Evolutionary conservation across 2,329 filamentous ascomycete genomes (phyloP).

Genomic region (Rhynchosporium secalis): DNA sequence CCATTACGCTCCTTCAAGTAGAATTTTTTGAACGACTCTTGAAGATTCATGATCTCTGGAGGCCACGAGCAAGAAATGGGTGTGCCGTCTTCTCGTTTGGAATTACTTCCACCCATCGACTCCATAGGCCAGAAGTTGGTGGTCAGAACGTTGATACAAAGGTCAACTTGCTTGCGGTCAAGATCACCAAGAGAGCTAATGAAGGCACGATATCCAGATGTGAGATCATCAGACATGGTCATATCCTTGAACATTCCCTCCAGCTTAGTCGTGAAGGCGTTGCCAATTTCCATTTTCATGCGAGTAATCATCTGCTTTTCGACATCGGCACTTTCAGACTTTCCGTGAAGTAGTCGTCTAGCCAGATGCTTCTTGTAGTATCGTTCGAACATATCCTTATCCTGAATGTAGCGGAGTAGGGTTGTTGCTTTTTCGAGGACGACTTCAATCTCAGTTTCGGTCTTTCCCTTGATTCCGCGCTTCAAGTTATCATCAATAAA

Average conservation of each 20-base stretch:
- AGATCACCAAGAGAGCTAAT: slow-evolving; percentile 54
- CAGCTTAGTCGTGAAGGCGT: slow-evolving; percentile 87
- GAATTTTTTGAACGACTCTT: slow-evolving; percentile 83
- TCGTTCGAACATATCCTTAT: slow-evolving; percentile 92
- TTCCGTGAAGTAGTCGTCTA: slow-evolving; percentile 81
- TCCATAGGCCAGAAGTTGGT: slow-evolving; percentile 95
- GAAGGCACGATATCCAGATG: slow-evolving; percentile 71
- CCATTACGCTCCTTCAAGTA: slow-evolving; percentile 88
- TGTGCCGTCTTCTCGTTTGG: slow-evolving; percentile 50
- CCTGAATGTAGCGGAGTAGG: slow-evolving; percentile 81
- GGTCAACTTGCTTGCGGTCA: slow-evolving; percentile 66
- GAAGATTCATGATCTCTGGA: slow-evolving; percentile 68
- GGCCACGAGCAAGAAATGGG: slow-evolving; percentile 69
- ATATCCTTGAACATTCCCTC: slow-evolving; percentile 99
- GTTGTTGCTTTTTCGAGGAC: slow-evolving; percentile 88
- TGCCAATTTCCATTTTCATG: slow-evolving; percentile 96
- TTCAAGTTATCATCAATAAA: slow-evolving; percentile 98
- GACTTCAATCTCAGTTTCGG: slow-evolving; percentile 79
- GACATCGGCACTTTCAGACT: slow-evolving; percentile 85
- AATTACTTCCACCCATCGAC: slow-evolving; percentile 65
- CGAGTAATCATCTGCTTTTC: slow-evolving; percentile 94
- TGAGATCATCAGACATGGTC: slow-evolving; percentile 81
- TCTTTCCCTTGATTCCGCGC: slow-evolving; percentile 89
- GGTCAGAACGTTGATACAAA: slow-evolving; percentile 83
- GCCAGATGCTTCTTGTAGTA: slow-evolving; percentile 99